A percentile compares a stretch with the other conserved stretches of the same genome.
Evolutionary conservation across 108 stramenopile species (phyloP).

Genomic region (Cyclotella atomus): DNA sequence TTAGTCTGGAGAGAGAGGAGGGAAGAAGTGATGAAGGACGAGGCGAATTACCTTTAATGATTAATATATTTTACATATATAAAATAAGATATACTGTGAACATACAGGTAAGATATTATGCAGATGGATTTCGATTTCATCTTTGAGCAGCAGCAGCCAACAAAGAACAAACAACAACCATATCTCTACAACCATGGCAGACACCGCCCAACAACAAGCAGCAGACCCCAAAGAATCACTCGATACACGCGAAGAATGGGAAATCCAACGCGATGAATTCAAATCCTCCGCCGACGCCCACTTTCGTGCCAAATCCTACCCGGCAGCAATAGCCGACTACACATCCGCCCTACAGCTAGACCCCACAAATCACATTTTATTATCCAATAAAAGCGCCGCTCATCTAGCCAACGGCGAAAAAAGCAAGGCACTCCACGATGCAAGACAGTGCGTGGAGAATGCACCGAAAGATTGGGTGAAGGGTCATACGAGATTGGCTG

Average conservation of each 20-base stretch:
- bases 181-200: not conserved
- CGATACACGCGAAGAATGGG: slow-evolving; percentile 75
- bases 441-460: slow-evolving; percentile 58
- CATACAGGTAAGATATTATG: too few relatives aligned
- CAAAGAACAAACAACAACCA: too few relatives aligned
- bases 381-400: slow-evolving; percentile 85
- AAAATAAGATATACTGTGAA: too few relatives aligned
- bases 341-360: slow-evolving; percentile 70
- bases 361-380: slow-evolving; percentile 61
- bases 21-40: too few relatives aligned
- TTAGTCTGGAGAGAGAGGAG: too few relatives aligned
- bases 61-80: too few relatives aligned
- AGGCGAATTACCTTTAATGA: too few relatives aligned
- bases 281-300: slow-evolving; percentile 69
- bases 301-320: slow-evolving; percentile 66
- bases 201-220: not conserved
- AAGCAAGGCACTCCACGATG: slow-evolving; percentile 79
- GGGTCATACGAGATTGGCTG: slow-evolving; percentile 78
- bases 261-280: slow-evolving; percentile 72
- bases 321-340: slow-evolving; percentile 70
- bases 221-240: not conserved
- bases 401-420: slow-evolving; percentile 75
- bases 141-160: too few relatives aligned
- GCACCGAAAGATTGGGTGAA: slow-evolving; percentile 56
- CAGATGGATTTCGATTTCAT: too few relatives aligned